phyloP scores from a whole-genome alignment of 1,139 yeast species.

The Suhomyces coccinellae region DNA sequence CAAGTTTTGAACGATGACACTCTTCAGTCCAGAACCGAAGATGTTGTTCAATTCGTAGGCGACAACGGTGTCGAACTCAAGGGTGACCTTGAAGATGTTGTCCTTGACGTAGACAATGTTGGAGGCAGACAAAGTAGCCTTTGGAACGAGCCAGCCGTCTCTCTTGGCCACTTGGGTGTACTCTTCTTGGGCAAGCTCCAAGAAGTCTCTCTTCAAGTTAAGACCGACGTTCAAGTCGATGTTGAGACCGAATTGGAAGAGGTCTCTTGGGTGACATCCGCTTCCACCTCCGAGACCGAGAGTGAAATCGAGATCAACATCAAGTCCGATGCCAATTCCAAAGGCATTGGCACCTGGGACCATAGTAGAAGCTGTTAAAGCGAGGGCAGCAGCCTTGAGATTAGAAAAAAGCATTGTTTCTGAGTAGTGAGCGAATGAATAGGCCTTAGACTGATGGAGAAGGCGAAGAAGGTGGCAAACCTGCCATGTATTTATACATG shows the following conservation, averaged over 20 bases:
- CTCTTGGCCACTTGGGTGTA: constrained; percentile 12
- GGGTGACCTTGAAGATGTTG: constrained; percentile 30
- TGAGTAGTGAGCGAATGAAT: constrained; percentile 9
- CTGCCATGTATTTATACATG: constrained; percentile 3
- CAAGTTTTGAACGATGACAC: constrained; percentile 11
- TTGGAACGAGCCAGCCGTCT: constrained; percentile 23
- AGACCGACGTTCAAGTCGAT: constrained; percentile 16
- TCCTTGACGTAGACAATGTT: constrained; percentile 27
- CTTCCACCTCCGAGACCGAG: constrained; percentile 10
- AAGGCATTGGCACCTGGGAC: constrained; percentile 12
- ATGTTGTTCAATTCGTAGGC: constrained; percentile 14
- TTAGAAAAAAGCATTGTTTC: constrained; percentile 16
- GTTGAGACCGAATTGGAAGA: constrained; percentile 18
- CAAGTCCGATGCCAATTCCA: constrained; percentile 12
- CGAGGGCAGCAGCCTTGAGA: constrained; percentile 18
- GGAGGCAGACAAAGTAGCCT: constrained; percentile 29
- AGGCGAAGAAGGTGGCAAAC: background rate
- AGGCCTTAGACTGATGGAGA: constrained; percentile 5
- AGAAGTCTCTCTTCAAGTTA: constrained; percentile 15
- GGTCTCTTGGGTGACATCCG: constrained; percentile 13
- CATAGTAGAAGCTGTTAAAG: constrained; percentile 15
- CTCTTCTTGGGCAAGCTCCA: constrained; percentile 4
- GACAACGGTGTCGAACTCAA: constrained; percentile 19
- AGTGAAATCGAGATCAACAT: constrained; percentile 13
- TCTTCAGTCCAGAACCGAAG: constrained; percentile 8